These are phyloP conservation scores for Gastrolobium bilobum DNA, from an alignment of 306 rosid genomes.

Conservation along the genomic window DNA sequence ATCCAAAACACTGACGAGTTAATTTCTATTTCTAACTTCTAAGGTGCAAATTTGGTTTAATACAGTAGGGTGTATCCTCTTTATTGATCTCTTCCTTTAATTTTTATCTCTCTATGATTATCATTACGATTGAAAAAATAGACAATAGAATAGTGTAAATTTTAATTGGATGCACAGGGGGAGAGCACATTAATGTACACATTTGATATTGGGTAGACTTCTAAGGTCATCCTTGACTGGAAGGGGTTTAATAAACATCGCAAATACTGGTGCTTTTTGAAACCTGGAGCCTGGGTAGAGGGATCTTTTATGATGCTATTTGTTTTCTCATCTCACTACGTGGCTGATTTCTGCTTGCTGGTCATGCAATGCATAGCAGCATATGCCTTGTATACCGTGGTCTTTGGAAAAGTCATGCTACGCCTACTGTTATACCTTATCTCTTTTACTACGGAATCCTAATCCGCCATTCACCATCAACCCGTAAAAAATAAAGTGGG, in stretches of 20 bases:
- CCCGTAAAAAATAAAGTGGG: too few relatives aligned
- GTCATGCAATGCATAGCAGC: background rate
- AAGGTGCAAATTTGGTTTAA: background rate
- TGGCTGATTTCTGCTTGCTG: conserved; percentile 24
- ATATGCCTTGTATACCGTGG: background rate
- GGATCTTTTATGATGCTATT: background rate
- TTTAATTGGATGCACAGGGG: too few relatives aligned
- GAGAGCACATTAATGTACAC: too few relatives aligned
- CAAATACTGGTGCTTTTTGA: too few relatives aligned
- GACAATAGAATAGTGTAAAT: too few relatives aligned
- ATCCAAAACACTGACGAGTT: background rate
- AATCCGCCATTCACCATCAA: too few relatives aligned
- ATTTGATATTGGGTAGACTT: too few relatives aligned
- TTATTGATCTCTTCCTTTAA: background rate
- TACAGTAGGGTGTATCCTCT: background rate
- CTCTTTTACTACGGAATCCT: background rate
- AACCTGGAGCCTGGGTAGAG: too few relatives aligned
- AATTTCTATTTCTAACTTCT: background rate
- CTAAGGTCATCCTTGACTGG: too few relatives aligned
- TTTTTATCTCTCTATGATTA: background rate
- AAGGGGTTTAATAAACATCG: too few relatives aligned
- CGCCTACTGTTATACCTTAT: background rate
- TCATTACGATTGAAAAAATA: too few relatives aligned
- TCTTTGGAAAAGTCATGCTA: background rate
- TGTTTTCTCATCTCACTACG: background rate